A percentile compares a stretch with the other conserved stretches of the same genome.
phyloP scores from a whole-genome alignment of 495 filamentous ascomycete species.

The Xylaria flabelliformis region DNA sequence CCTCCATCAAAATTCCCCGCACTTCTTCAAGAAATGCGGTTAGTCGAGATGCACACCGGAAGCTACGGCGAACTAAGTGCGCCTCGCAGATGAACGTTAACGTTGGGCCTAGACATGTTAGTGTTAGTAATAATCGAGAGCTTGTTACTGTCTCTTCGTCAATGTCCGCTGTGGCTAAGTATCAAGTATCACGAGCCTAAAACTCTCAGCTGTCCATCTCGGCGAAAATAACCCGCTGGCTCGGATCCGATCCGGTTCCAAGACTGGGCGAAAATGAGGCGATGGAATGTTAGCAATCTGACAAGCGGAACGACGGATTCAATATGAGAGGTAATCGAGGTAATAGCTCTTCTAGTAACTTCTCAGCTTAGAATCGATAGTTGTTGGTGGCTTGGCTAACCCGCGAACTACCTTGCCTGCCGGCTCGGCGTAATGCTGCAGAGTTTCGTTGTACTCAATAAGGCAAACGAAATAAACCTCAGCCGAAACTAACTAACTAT shows the following conservation, averaged over 20 bases:
- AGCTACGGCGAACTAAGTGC: neutral
- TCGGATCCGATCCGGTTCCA: neutral
- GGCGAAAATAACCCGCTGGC: neutral
- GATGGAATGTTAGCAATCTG: conserved; percentile 1
- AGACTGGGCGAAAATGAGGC: neutral
- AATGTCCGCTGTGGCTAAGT: neutral
- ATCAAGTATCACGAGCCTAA: neutral
- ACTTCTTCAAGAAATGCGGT: conserved; percentile 4
- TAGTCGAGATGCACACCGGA: neutral
- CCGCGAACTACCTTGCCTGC: neutral
- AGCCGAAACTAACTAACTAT: neutral
- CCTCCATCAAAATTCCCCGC: conserved; percentile 13
- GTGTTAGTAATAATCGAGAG: neutral
- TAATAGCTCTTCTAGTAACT: neutral
- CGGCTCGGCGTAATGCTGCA: neutral
- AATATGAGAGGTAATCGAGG: no score
- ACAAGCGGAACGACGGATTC: conserved; percentile 15
- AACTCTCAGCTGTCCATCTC: neutral
- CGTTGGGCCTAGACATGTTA: neutral
- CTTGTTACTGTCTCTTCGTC: neutral
- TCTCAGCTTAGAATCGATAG: neutral
- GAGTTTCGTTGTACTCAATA: neutral
- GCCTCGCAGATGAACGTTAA: neutral
- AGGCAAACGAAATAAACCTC: neutral
- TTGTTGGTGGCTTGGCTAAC: conserved; percentile 16